Base-by-base conservation (phyloP, 1,284 basidiomycete genomes). In the Fomitopsis betulina region DNA sequence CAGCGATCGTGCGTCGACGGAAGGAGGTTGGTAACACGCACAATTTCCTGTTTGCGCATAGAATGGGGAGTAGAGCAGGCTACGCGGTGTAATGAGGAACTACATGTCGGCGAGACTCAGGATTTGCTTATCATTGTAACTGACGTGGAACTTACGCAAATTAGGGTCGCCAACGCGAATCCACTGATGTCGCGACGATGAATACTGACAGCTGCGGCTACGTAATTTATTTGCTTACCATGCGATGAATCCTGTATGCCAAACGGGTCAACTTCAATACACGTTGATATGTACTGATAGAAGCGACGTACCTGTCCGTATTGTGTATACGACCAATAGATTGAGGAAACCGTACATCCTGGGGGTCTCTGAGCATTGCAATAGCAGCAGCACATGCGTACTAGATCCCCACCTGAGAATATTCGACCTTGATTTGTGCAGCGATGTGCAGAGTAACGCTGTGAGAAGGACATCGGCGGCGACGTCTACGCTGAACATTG, bases 321-420 rank as follows among this genome's bases (percentile, higher is more conserved):
- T 55, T 1, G 54, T 45, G 50, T 61, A 62, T 47, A 64, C 15
- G 13, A 62, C 62, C 43, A 64, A 30, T 1, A 15, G 39, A 27
- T 60, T 62, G 54, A 64, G 59, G 33, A 57, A 25, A 1, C 58
- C 57, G 21, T 62, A 56, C 32, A 59, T 64, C 25, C 63, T 64
- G 27, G 7, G 15, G 9, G n/a, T 25, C 1, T 3, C 38, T 39
- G n/a, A 50, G 25, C 8, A 13, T 25, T 38, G 2, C 19, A 0
- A 33, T 10, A 1, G 23, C 23, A 37, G 23, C 13, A 1, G 8
- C 27, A n/a, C 19, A 40, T 10, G 3, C 6, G 17, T 12, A 33
- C 5, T 13, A 10, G 8, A 25, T 30, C 61, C n/a, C 2, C 54
- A 63, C 62, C 62, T 49, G 6, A 42, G 51, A 5, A 61, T 12